Evolutionary conservation across 2,329 filamentous ascomycete genomes (phyloP), one percentile per base, ranked within the genome.

Genomic region (Colletotrichum somersetense): DNA sequence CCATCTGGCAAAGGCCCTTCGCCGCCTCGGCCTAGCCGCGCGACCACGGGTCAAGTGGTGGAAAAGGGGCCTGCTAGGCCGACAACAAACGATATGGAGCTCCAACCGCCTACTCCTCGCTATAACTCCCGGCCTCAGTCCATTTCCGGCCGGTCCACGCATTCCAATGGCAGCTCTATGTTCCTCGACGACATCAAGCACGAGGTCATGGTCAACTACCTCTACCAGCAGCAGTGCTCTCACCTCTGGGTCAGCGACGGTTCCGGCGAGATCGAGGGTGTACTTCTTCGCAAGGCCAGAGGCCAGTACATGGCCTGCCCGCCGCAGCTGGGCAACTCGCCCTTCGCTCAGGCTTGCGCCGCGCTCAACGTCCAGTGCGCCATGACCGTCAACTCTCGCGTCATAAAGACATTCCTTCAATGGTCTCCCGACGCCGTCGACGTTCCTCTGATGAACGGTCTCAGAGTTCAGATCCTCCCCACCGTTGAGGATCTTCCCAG

Each of bases 161-260:
- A 80, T 38, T 88, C 86, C 20, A 81, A 78, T 33, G 80, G 80
- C 59, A 89, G 86, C 77, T 89, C 87, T 50, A 81, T 87, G 68
- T 87, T 91, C 72, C 80, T 92, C 14, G 91, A 93, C 72, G 91
- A 93, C 74, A 92, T 94, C 81, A 93, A 92, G 81, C 91, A 94
- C 77, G 92, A 95, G 80, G 91, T 95, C 73, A 95, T 95, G 92
- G 92, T 93, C 72, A 94, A 93, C 81, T 94, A 93, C 79, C 85
- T 95, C 35, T 94, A 94, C 81, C 92, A 95, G 80, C 92, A 95
- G 79, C 92, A 94, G 81, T 94, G 91, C 77, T 88, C 89, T 16
- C 88, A 90, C 73, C 86, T 94, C 44, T 95, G 93, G 93, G 90
- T 94, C 26, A 89, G 89, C 42, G 91, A 93, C 76, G 89, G 88